Evolutionary conservation across 371 early-diverging fungal species (phyloP).

Genomic region (Rhizoclosmatium hyalinum): DNA sequence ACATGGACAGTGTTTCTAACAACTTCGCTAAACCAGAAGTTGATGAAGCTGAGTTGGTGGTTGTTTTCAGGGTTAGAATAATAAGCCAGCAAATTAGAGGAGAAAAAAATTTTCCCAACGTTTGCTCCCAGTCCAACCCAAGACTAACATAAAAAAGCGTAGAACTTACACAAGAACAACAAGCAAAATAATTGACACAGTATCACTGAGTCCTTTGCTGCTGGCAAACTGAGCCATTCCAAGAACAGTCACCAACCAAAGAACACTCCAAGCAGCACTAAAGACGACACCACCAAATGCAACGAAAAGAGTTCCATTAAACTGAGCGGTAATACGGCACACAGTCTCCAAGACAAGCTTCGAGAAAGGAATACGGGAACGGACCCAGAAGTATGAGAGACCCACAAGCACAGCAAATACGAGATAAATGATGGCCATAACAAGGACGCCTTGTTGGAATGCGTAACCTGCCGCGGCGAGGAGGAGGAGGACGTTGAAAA

Average conservation of each 20-base stretch:
- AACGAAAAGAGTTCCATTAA: conserved; percentile 32
- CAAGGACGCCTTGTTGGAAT: not conserved
- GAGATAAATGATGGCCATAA: conserved; percentile 24
- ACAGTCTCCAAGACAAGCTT: conserved; percentile 32
- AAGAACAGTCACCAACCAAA: conserved; percentile 30
- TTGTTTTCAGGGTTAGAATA: not conserved
- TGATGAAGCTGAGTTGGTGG: conserved; percentile 31
- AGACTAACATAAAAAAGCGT: no score
- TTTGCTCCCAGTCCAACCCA: no score
- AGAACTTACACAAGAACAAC: conserved; percentile 24
- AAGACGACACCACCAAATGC: conserved; percentile 33
- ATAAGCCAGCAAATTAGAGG: not conserved
- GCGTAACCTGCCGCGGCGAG: conserved; percentile 22
- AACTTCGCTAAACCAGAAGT: conserved; percentile 57
- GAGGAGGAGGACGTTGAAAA: conserved; percentile 26
- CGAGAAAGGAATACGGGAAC: conserved; percentile 33
- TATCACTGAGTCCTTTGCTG: conserved; percentile 6
- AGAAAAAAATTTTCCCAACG: not conserved
- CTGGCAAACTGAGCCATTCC: conserved; percentile 15
- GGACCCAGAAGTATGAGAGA: conserved; percentile 22
- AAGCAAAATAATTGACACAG: conserved; percentile 10
- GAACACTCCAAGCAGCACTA: conserved; percentile 8
- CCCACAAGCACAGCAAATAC: conserved; percentile 27
- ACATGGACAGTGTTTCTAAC: conserved; percentile 55
- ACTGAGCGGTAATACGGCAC: conserved; percentile 21